These are phyloP conservation scores for Umbelopsis sp. DNA, from an alignment of 371 early-diverging fungal species.

Conservation along the genomic window DNA sequence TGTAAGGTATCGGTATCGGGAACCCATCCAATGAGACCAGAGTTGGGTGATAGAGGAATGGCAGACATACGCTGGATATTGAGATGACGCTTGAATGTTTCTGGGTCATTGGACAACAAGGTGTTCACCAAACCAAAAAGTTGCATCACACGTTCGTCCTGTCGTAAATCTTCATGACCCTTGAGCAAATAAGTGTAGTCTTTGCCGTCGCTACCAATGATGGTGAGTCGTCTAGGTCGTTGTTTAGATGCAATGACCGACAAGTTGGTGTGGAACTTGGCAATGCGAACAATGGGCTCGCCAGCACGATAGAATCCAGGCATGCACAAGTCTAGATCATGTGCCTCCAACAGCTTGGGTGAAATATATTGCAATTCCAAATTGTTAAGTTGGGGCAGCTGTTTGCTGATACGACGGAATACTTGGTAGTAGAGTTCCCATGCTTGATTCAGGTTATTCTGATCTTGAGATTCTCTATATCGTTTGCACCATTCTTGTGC, in stretches of 20 bases:
- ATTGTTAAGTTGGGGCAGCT: constrained; percentile 82
- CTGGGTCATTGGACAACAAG: constrained; percentile 82
- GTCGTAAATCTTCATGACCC: constrained; percentile 98
- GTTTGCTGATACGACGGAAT: constrained; percentile 83
- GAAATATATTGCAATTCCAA: constrained; percentile 92
- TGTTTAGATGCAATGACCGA: constrained; percentile 94
- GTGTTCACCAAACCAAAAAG: constrained; percentile 97
- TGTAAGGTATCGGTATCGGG: constrained; percentile 95
- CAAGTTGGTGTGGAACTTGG: constrained; percentile 81
- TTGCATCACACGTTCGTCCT: constrained; percentile 99
- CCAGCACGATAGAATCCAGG: constrained; percentile 94
- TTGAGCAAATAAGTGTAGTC: constrained; percentile 94
- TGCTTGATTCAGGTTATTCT: constrained; percentile 89
- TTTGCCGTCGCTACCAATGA: constrained; percentile 89
- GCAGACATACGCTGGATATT: constrained; percentile 93
- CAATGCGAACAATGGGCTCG: constrained; percentile 86
- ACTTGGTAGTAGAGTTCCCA: constrained; percentile 96
- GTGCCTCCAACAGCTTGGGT: constrained; percentile 84
- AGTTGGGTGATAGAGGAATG: constrained; percentile 96
- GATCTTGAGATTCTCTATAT: constrained; percentile 77
- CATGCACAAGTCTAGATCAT: constrained; percentile 88
- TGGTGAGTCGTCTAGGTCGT: constrained; percentile 85
- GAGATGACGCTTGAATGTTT: constrained; percentile 93
- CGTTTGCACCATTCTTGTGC: constrained; percentile 90
- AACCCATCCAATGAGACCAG: constrained; percentile 97